Conservation (phyloP, 192 early-diverging fungal species). For the Linnemannia schmuckeri region DNA sequence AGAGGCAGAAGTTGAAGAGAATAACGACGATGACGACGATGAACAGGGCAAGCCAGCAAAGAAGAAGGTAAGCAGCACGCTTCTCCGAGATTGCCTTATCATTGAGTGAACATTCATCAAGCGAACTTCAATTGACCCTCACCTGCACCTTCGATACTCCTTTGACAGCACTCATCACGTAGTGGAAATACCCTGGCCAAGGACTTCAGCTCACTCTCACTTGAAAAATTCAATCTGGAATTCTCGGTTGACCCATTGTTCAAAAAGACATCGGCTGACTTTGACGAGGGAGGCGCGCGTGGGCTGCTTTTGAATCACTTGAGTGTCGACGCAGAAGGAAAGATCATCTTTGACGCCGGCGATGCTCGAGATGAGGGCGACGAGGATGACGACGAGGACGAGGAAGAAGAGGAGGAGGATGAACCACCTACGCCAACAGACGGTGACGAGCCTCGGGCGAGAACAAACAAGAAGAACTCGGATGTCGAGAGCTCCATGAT, state of each 20-base stretch:
- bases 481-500: constrained; percentile 23
- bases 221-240: constrained; percentile 92
- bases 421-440: background rate
- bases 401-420: constrained; percentile 38
- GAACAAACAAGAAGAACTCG: constrained; percentile 23
- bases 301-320: constrained; percentile 93
- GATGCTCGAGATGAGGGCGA: constrained; percentile 76
- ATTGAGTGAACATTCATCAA: background rate
- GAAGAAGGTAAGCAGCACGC: constrained; percentile 50
- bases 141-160: constrained; percentile 43
- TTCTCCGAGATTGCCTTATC: constrained; percentile 8
- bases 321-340: constrained; percentile 82
- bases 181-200: constrained; percentile 84
- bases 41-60: constrained; percentile 57
- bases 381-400: constrained; percentile 57
- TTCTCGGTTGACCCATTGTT: constrained; percentile 95
- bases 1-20: constrained; percentile 52
- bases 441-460: constrained; percentile 22
- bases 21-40: constrained; percentile 64
- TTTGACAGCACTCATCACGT: constrained; percentile 54
- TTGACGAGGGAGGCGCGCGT: constrained; percentile 96
- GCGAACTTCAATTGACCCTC: background rate
- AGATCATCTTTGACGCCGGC: constrained; percentile 94
- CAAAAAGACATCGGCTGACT: constrained; percentile 98
- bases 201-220: constrained; percentile 80